phyloP scores from a whole-genome alignment of 2,329 filamentous ascomycete species.

The Apiospora koreana region DNA sequence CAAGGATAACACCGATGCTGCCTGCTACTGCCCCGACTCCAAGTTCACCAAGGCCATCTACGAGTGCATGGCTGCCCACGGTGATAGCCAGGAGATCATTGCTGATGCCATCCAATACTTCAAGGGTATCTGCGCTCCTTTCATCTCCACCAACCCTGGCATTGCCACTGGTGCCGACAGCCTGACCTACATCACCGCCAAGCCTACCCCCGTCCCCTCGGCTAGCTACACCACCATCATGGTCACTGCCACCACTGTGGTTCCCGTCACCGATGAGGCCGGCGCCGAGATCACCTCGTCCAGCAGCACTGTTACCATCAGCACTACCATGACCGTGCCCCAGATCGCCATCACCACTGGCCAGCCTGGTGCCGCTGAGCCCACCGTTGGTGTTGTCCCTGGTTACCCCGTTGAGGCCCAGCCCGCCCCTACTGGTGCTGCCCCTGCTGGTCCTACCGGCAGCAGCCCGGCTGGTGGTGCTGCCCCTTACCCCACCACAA shows the following conservation, averaged over 20 bases:
- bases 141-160: conserved; percentile 76
- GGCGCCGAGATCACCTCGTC: conserved; percentile 51
- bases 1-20: conserved; percentile 77
- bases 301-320: conserved; percentile 47
- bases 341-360: conserved; percentile 39
- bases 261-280: conserved; percentile 49
- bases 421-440: conserved; percentile 34
- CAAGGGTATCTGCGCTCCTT: conserved; percentile 84
- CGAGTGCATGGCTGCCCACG: conserved; percentile 78
- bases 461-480: conserved; percentile 20
- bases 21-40: conserved; percentile 84
- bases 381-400: conserved; percentile 30
- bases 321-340: conserved; percentile 48
- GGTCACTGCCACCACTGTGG: conserved; percentile 51
- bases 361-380: conserved; percentile 43
- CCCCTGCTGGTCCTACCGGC: conserved; percentile 33
- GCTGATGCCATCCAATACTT: conserved; percentile 77
- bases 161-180: conserved; percentile 76
- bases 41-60: conserved; percentile 79
- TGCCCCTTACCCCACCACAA: conserved; percentile 37
- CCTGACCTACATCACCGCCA: conserved; percentile 60
- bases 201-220: conserved; percentile 42
- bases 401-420: conserved; percentile 18
- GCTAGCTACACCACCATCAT: conserved; percentile 48
- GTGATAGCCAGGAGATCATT: conserved; percentile 65